A percentile compares a stretch with the other conserved stretches of the same genome.
phyloP scores from a whole-genome alignment of 2,329 filamentous ascomycete genomes.

The Diaporthe aspalathi region DNA sequence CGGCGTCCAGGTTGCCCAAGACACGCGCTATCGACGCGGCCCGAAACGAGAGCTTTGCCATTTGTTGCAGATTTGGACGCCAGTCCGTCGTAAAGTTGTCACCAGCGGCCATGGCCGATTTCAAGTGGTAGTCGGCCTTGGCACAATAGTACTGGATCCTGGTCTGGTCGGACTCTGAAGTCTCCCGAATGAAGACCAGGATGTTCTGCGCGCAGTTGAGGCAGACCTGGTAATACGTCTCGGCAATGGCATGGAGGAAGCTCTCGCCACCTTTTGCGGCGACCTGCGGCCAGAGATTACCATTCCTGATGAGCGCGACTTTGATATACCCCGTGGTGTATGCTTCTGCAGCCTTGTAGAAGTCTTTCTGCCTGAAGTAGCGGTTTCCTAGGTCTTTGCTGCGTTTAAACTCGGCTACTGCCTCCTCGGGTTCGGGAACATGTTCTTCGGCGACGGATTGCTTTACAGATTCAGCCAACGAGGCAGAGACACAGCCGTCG shows the following conservation, averaged over 20 bases:
- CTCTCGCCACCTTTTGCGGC: not conserved
- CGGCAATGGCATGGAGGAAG: slow-evolving; percentile 13
- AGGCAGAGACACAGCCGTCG: slow-evolving; percentile 10
- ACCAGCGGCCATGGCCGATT: not conserved
- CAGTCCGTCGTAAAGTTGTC: slow-evolving; percentile 3
- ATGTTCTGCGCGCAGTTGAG: slow-evolving; percentile 27
- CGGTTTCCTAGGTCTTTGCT: slow-evolving; percentile 31
- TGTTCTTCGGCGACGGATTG: not conserved
- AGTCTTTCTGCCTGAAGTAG: slow-evolving; percentile 5
- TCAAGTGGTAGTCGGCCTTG: not conserved
- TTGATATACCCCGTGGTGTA: not conserved
- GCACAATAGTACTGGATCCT: not conserved
- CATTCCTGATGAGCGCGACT: slow-evolving; percentile 21
- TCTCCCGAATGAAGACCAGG: slow-evolving; percentile 8
- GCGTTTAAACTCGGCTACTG: slow-evolving; percentile 10
- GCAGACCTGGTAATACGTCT: slow-evolving; percentile 25
- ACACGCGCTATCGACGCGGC: slow-evolving; percentile 26
- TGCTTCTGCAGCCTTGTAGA: not conserved
- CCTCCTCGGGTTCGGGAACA: not conserved
- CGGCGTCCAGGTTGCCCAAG: not conserved
- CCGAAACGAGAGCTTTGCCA: slow-evolving; percentile 31
- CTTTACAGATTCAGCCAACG: slow-evolving; percentile 17
- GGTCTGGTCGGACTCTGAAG: not conserved
- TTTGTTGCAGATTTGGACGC: slow-evolving; percentile 22
- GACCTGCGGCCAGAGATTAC: slow-evolving; percentile 17